Percentiles rank a stretch among this genome's conserved stretches.
These are phyloP conservation scores for Rutstroemia sp. DNA, from an alignment of 2,329 filamentous ascomycete genomes.

Conservation along the genomic window DNA sequence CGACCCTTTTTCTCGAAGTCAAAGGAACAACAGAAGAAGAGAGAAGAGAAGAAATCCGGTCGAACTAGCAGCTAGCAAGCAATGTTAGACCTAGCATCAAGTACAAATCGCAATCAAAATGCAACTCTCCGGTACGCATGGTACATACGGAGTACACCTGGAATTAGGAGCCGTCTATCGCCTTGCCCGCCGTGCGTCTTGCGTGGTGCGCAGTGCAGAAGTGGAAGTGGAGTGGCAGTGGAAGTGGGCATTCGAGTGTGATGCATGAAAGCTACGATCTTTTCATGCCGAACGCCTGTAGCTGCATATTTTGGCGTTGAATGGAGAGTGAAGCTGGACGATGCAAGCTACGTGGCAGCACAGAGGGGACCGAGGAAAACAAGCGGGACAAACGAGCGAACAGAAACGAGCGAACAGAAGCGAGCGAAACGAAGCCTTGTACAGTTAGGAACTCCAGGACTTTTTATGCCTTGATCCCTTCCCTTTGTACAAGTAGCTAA, in stretches of 20 bases:
- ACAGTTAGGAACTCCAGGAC: not conserved
- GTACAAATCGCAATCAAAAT: constrained; percentile 7
- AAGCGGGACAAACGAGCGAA: not conserved
- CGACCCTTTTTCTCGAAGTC: not conserved
- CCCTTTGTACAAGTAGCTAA: not conserved
- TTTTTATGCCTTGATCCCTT: not conserved
- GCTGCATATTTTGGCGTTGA: constrained; percentile 24
- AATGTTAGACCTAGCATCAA: no score
- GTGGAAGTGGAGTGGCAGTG: not conserved
- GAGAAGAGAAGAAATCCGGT: not conserved
- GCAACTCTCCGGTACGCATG: constrained; percentile 17
- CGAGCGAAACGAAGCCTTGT: not conserved
- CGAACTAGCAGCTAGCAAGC: no score
- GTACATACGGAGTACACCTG: no score
- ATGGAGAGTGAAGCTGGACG: constrained; percentile 8
- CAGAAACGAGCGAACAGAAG: not conserved
- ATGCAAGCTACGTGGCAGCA: constrained; percentile 27
- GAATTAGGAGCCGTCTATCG: no score
- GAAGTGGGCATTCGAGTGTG: not conserved
- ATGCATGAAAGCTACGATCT: constrained; percentile 22
- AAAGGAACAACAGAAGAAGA: not conserved
- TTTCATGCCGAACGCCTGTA: constrained; percentile 14
- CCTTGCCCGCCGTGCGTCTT: no score
- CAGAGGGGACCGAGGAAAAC: constrained; percentile 7
- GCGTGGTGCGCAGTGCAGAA: constrained; percentile 14